These are phyloP conservation scores for Stephania yunnanensis DNA, from an alignment of 164 flowering plant species.

Conservation along the genomic window DNA sequence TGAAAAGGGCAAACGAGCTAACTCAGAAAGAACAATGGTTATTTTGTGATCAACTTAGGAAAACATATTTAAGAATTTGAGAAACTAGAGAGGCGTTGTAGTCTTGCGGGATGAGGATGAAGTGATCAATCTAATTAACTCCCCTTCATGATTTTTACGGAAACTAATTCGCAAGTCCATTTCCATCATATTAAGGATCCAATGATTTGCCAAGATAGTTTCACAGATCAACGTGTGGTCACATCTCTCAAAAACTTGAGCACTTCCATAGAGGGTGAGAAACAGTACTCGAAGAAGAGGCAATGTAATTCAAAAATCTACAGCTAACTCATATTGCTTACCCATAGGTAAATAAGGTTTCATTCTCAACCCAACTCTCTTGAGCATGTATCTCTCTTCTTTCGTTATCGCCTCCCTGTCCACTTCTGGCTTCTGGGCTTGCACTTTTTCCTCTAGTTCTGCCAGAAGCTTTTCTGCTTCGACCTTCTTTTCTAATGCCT, in stretches of 20 bases:
- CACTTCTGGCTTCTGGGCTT: constrained; percentile 33
- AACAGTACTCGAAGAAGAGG: constrained; percentile 9
- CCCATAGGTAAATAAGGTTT: constrained; percentile 77
- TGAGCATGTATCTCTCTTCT: constrained; percentile 93
- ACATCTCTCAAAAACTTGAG: not conserved
- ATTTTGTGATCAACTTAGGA: not conserved
- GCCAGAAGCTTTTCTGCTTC: constrained; percentile 71
- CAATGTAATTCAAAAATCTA: constrained; percentile 5
- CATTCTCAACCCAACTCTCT: constrained; percentile 89
- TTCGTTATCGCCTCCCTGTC: constrained; percentile 81
- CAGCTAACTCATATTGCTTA: constrained; percentile 27
- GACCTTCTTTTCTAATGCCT: constrained; percentile 75
- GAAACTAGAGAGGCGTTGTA: not conserved
- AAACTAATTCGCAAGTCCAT: not conserved
- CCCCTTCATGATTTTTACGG: not conserved
- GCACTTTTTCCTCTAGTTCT: constrained; percentile 50
- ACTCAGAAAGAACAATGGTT: not conserved
- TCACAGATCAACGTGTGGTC: constrained; percentile 1
- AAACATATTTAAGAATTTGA: not conserved
- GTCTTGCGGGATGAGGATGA: not conserved
- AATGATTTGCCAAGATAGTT: constrained; percentile 8
- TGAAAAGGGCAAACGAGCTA: not conserved
- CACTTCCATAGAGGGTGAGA: not conserved
- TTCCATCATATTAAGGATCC: not conserved
- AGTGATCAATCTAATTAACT: not conserved